Evolutionary conservation across 1,284 basidiomycete genomes (phyloP), one percentile per base, ranked within the genome.

Genomic region (Rhizopogon parksii): DNA sequence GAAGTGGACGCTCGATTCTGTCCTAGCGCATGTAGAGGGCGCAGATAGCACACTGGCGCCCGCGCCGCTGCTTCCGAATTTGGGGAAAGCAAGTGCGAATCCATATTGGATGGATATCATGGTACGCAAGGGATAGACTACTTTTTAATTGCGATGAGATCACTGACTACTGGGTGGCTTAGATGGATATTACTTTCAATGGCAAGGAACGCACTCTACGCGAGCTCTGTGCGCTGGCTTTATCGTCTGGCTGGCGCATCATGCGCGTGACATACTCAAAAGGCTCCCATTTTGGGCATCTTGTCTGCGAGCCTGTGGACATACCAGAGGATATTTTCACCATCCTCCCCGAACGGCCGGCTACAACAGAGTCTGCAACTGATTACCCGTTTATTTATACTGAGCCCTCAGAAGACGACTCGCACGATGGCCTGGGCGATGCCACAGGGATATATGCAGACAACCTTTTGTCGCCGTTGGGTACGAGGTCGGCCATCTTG

Each of bases 101-200:
- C 83, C 77, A 6, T 88, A 85, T 61, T 85, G 79, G 77, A 77
- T 86, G 74, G 85, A 88, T 59, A 63, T 88, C 57, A 79, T 82
- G 35, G 85, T 85, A 59, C 50, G 76, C 60, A 8, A 32, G 19
- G n/a, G 11, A 9, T 12, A 12, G 4, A 14, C 34, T 47, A 1
- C 30, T 12, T 32, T 39, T 3, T 1, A 2, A 0, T 37, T 17
- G 6, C n/a, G 24, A 30, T 3, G 27, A 11, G 15, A 8, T 36
- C 12, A 9, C 50, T 49, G 36, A 34, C 48, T 24, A 46, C 38
- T 30, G 47, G 27, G 25, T 27, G 25, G 6, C 25, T 27, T 49
- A 87, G 85, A 88, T 88, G 85, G 80, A 84, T 61, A 75, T 74
- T 5, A 77, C 74, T 50, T 83, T 87, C 66, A 86, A 86, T 53